phyloP scores from a whole-genome alignment of 352 stramenopile species.

The Phytophthora pseudosyringae region DNA sequence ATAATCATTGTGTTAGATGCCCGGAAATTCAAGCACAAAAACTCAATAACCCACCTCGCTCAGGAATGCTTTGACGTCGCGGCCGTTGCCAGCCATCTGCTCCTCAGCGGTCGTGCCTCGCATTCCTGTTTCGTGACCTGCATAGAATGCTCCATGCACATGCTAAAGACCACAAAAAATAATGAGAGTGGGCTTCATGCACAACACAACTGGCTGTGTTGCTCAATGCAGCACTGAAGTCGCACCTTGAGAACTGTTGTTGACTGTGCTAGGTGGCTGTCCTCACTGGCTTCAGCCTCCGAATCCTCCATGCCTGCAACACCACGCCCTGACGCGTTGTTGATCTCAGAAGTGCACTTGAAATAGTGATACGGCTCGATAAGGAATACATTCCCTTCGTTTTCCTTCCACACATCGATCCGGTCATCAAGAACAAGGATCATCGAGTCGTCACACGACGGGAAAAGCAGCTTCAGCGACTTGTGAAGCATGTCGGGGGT shows the following conservation, averaged over 20 bases:
- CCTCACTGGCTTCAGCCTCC: conserved; percentile 30
- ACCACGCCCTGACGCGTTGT: conserved; percentile 75
- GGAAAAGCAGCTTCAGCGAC: conserved; percentile 87
- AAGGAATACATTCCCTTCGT: conserved; percentile 86
- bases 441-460: conserved; percentile 88
- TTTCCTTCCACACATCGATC: conserved; percentile 90
- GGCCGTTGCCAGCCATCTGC: conserved; percentile 71
- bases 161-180: conserved; percentile 33
- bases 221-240: background rate
- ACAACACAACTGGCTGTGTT: background rate
- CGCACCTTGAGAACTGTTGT: conserved; percentile 64
- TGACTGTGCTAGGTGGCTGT: conserved; percentile 64
- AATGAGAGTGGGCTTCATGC: background rate
- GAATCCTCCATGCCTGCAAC: conserved; percentile 50
- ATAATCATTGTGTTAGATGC: conserved; percentile 9
- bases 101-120: conserved; percentile 64
- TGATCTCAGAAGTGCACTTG: conserved; percentile 83
- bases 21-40: conserved; percentile 1
- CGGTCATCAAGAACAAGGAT: conserved; percentile 87
- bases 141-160: conserved; percentile 70
- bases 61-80: conserved; percentile 75
- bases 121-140: conserved; percentile 49
- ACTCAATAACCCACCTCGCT: conserved; percentile 44
- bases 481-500: conserved; percentile 89
- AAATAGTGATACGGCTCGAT: conserved; percentile 90